Base-by-base conservation (phyloP, 1,284 basidiomycete genomes). In the Cystobasidiaceae sp. region DNA sequence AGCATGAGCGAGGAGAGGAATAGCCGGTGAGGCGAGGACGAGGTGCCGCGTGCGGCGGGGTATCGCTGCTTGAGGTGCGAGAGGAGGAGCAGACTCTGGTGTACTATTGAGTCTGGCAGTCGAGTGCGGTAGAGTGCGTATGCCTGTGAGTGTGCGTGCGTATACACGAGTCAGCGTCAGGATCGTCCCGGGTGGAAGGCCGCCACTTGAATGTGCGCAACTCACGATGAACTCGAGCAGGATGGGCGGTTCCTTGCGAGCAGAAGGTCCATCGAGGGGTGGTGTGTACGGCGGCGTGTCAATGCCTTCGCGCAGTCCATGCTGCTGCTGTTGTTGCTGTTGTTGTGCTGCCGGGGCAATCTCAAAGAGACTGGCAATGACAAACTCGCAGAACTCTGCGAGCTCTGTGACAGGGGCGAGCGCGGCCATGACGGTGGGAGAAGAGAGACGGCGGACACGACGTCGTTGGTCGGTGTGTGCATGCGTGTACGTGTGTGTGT, bases 1-100 rank as follows among this genome's bases (percentile, higher is more conserved):
- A 96, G 90, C 93, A 96, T 96, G 76, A 92, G 91, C 0, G 92
- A 90, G 0, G 89, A 92, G 11, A 96, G 87, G 76, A 93, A 94
- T 0, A 97, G 78, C 0, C 92, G 84, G 73, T 96, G 92, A 8
- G 91, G 92, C 0, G 89, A 93, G 0, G 90, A 93, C 30, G 72
- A 69, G 2, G 74, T 74, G 39, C 92, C 91, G 56, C 89, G 85
- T 32, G 91, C 92, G 7, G 89, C 89, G 19, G 92, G 92, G 78
- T 93, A 94, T 28, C 90, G 86, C 3, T 86, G 86, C 80, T 96
- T 96, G 65, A 96, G 81, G 6, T 90, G 84, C 71, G 90, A 87
- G 0, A 96, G 80, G 3, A 94, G 83, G 33, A 93, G 85, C 1
- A 94, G 84, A 0, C 90, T 86, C 1, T 90, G 88, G 72, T 89